Conservation (phyloP, 768 basidiomycete genomes). For the Kwoniella newhampshirensis region DNA sequence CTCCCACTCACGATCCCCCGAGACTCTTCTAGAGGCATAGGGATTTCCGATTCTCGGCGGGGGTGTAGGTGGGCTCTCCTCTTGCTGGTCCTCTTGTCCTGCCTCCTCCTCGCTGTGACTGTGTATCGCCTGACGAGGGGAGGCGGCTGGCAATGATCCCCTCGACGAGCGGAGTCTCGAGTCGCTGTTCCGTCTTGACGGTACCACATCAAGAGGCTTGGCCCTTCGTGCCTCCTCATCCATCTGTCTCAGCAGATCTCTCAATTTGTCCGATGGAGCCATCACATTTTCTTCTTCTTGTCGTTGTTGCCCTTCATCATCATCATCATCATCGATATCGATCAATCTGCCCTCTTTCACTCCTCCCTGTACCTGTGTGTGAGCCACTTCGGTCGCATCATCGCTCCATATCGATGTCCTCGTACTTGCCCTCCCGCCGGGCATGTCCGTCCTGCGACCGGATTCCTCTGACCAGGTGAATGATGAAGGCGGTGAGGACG, state of each 20-base stretch:
- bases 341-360: constrained; percentile 16
- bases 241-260: constrained; percentile 29
- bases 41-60: constrained; percentile 36
- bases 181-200: background rate
- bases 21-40: constrained; percentile 17
- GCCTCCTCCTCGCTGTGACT: background rate
- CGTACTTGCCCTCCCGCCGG: constrained; percentile 17
- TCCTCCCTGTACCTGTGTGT: background rate
- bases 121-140: background rate
- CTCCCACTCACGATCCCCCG: constrained; percentile 8
- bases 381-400: constrained; percentile 26
- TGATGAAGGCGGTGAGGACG: constrained; percentile 11
- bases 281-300: constrained; percentile 6
- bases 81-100: constrained; percentile 12
- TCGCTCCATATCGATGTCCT: constrained; percentile 22
- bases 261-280: constrained; percentile 24
- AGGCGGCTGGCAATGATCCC: no score
- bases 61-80: constrained; percentile 44
- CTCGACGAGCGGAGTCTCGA: no score
- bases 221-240: constrained; percentile 14
- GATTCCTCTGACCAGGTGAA: constrained; percentile 9
- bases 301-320: constrained; percentile 9
- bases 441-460: constrained; percentile 9
- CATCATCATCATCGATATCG: constrained; percentile 9
- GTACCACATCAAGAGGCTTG: constrained; percentile 1